Base-by-base conservation (phyloP, 768 basidiomycete species). In the Lentinula boryana region DNA sequence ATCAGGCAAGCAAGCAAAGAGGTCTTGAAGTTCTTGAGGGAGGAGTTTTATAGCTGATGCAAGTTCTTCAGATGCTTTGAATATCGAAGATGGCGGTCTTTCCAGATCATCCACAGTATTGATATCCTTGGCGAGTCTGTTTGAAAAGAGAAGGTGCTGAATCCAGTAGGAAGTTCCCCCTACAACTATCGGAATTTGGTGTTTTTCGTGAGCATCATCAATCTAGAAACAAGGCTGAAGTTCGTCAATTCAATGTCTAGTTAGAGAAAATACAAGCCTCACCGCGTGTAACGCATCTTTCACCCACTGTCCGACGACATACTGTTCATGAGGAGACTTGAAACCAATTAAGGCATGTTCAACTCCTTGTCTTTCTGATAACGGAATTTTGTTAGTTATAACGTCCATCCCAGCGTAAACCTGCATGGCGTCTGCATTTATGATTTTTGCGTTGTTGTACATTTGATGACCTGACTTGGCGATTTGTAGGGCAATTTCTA, bases 401-500 rank as follows among this genome's bases (percentile, higher is more conserved):
- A 95, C 77, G 72, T 97, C 90, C 71, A 98, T 82, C 0, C 96
- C 96, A 16, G 79, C 78, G 71, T 98, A 98, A 12, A 94, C 87
- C 72, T 99, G 97, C 96, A 99, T 98, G 12, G 96, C 86, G 73
- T 99, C 97, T 9, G 95, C 93, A 69, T 98, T 98, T 69, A 99
- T 87, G 65, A 98, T 81, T 68, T 86, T 84, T 7, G 86, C 88
- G 12, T 85, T 84, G 13, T 71, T 74, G 81, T 85, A 88, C 50
- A 72, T 75, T 66, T 74, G 71, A 32, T 64, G 66, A 27, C 56
- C n/a, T 36, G 64, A 66, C 48, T 77, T 71, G 10, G 79, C 69
- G 23, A 88, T 71, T 61, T 77, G 79, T 36, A 86, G 78, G 27
- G 95, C 95, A 15, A 99, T 82, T 61, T 97, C 87, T 21, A 99